phyloP scores from a whole-genome alignment of 2,329 filamentous ascomycete genomes.

The Verticillium nonalfalfae region DNA sequence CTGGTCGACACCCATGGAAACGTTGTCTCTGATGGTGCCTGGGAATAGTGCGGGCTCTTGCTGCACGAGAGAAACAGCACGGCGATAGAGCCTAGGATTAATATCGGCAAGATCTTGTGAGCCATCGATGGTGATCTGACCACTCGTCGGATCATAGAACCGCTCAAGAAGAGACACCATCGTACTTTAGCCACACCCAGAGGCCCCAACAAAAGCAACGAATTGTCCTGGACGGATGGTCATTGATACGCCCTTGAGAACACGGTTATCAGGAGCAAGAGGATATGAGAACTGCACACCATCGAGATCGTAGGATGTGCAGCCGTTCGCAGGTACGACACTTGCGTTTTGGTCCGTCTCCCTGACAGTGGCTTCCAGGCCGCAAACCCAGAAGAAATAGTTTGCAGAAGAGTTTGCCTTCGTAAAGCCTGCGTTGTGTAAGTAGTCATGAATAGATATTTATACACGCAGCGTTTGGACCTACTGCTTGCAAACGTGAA shows the following conservation, averaged over 20 bases:
- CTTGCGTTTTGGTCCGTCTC: not conserved
- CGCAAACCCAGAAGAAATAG: conserved; percentile 26
- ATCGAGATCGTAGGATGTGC: not conserved
- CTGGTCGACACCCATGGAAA: conserved; percentile 35
- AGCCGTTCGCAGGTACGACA: not conserved
- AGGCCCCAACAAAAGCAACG: conserved; percentile 47
- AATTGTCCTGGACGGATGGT: conserved; percentile 28
- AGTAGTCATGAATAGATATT: too few relatives aligned
- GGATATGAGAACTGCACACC: not conserved
- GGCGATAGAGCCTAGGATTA: not conserved
- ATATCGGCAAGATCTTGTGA: not conserved
- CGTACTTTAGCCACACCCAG: conserved; percentile 55
- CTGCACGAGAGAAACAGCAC: not conserved
- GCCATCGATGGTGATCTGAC: not conserved
- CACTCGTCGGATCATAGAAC: conserved; percentile 24
- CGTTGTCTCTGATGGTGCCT: conserved; percentile 48
- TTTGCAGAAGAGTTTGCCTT: conserved; percentile 28
- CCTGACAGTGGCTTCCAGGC: conserved; percentile 8
- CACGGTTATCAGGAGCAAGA: not conserved
- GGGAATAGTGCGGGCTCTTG: conserved; percentile 1
- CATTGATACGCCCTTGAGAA: not conserved
- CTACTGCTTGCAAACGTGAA: conserved; percentile 7
- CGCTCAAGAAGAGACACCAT: conserved; percentile 45
- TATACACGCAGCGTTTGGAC: not conserved
- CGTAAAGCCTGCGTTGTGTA: conserved; percentile 23